Conservation (phyloP, 176 grass and related monocot genomes). For the Aegilops longissima region DNA sequence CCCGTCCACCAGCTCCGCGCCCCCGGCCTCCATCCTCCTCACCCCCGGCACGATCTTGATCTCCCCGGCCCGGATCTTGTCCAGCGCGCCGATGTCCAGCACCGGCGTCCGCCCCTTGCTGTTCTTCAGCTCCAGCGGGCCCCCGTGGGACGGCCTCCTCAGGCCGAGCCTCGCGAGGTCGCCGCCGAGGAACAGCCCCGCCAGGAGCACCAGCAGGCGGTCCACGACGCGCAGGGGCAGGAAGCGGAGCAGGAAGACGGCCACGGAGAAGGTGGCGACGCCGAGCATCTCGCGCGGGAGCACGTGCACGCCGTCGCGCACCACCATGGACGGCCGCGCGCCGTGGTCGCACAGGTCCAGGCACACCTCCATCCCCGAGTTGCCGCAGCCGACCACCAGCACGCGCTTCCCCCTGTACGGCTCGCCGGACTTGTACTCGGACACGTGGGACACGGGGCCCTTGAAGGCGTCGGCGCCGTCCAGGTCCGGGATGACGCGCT, state of each 20-base stretch:
- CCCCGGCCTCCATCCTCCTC: slow-evolving; percentile 12
- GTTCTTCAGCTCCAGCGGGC: slow-evolving; percentile 65
- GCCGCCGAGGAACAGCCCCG: slow-evolving; percentile 50
- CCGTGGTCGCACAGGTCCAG: slow-evolving; percentile 62
- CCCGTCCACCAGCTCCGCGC: slow-evolving; percentile 48
- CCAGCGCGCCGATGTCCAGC: slow-evolving; percentile 54
- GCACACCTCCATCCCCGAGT: slow-evolving; percentile 75
- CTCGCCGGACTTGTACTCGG: slow-evolving; percentile 23
- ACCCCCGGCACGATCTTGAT: slow-evolving; percentile 56
- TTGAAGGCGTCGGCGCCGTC: slow-evolving; percentile 6
- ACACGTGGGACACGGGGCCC: slow-evolving; percentile 21
- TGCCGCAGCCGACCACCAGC: slow-evolving; percentile 51
- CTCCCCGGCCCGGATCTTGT: slow-evolving; percentile 51
- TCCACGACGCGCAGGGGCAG: slow-evolving; percentile 52
- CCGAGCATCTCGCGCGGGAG: slow-evolving; percentile 60
- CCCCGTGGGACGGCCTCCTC: slow-evolving; percentile 36
- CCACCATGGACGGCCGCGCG: slow-evolving; percentile 56
- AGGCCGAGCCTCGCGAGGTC: slow-evolving; percentile 36
- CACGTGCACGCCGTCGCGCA: slow-evolving; percentile 60
- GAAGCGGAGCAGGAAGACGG: slow-evolving; percentile 45
- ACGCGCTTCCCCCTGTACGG: slow-evolving; percentile 5
- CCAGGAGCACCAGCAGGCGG: slow-evolving; percentile 52
- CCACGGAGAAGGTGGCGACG: slow-evolving; percentile 57
- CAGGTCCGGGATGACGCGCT: slow-evolving; percentile 10
- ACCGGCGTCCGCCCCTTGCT: slow-evolving; percentile 55